phyloP scores from a whole-genome alignment of 2,329 filamentous ascomycete genomes.

The Ceratocystis papillata region DNA sequence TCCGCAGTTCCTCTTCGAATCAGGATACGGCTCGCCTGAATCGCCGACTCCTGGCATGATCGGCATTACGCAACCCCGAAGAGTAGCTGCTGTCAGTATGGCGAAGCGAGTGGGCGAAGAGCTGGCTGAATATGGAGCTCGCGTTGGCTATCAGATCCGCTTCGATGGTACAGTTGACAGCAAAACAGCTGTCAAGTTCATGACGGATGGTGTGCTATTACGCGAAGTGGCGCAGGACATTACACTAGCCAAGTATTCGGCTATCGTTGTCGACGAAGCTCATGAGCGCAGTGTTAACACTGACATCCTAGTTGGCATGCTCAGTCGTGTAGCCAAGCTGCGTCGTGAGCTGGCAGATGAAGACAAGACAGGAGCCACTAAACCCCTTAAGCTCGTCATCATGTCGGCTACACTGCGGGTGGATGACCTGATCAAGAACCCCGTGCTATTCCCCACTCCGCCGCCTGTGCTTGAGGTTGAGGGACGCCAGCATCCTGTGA shows the following conservation, averaged over 20 bases:
- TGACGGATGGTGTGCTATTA: conserved; percentile 94
- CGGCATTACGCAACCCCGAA: conserved; percentile 84
- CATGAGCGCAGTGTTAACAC: conserved; percentile 97
- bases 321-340: conserved; percentile 81
- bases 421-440: conserved; percentile 79
- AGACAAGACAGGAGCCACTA: conserved; percentile 47
- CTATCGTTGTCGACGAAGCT: conserved; percentile 89
- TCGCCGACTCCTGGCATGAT: conserved; percentile 84
- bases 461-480: conserved; percentile 84
- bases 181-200: conserved; percentile 90
- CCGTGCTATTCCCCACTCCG: conserved; percentile 61
- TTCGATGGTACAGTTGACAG: conserved; percentile 76
- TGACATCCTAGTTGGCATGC: conserved; percentile 94
- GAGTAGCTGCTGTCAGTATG: conserved; percentile 95
- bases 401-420: conserved; percentile 95
- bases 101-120: conserved; percentile 83
- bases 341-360: conserved; percentile 64
- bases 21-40: conserved; percentile 70
- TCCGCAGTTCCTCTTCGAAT: conserved; percentile 90
- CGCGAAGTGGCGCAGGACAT: conserved; percentile 88
- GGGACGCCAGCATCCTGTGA: conserved; percentile 83
- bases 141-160: conserved; percentile 85
- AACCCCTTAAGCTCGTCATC: conserved; percentile 83
- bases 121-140: conserved; percentile 62
- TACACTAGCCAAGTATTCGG: conserved; percentile 77